Percentiles rank a stretch among this genome's conserved stretches.
Conservation (phyloP, 805 yeast genomes). For the Ogataea haglerorum region DNA sequence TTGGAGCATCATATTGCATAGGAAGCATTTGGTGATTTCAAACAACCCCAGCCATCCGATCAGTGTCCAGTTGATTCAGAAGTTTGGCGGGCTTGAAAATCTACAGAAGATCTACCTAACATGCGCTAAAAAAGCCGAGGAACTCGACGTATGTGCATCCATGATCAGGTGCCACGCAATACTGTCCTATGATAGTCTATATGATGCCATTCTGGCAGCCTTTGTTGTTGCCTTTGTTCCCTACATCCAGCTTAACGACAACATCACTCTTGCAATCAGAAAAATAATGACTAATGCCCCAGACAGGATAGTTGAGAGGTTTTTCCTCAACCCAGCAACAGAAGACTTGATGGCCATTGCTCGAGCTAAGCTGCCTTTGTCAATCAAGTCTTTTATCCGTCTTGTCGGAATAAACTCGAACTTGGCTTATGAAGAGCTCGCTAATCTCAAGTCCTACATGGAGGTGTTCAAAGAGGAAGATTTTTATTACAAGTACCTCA, state of each 20-base stretch:
- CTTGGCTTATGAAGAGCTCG: conserved; percentile 63
- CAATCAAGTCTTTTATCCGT: conserved; percentile 57
- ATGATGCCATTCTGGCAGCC: conserved; percentile 46
- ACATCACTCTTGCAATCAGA: conserved; percentile 40
- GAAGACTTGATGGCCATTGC: conserved; percentile 48
- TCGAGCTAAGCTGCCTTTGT: conserved; percentile 71
- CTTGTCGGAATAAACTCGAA: conserved; percentile 60
- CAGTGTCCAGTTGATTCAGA: conserved; percentile 19
- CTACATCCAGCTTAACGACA: conserved; percentile 44
- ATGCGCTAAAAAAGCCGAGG: conserved; percentile 39
- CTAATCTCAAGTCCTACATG: conserved; percentile 60
- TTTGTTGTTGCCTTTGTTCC: conserved; percentile 47
- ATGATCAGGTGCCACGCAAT: conserved; percentile 40
- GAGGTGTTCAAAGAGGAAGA: conserved; percentile 39
- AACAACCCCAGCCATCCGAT: conserved; percentile 29
- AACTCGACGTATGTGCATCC: conserved; percentile 43
- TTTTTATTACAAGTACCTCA: conserved; percentile 38
- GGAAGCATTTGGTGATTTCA: conserved; percentile 43
- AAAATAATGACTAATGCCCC: conserved; percentile 44
- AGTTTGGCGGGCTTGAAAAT: conserved; percentile 17
- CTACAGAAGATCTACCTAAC: conserved; percentile 28
- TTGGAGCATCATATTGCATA: conserved; percentile 62
- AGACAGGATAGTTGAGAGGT: conserved; percentile 39
- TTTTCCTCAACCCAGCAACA: conserved; percentile 45
- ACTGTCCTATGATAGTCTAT: conserved; percentile 48